Conservation (phyloP, 768 basidiomycete species). For the Russula earlei region DNA sequence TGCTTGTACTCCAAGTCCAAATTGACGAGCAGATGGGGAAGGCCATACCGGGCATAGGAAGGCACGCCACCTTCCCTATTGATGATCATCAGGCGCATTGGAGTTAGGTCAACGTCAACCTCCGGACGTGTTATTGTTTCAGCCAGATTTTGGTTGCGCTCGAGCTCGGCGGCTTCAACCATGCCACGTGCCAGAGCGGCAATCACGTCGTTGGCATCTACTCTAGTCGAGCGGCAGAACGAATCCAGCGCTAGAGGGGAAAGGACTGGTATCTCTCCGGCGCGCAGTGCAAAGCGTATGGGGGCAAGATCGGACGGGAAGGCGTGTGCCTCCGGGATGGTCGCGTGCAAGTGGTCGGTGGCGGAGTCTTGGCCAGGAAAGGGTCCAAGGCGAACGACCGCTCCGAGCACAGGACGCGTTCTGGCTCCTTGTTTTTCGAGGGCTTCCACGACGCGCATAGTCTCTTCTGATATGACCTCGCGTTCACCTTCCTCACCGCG, state of each 20-base stretch:
- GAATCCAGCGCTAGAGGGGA: constrained; percentile 90
- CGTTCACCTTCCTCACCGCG: constrained; percentile 66
- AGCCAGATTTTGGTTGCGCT: constrained; percentile 32
- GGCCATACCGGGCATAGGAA: constrained; percentile 89
- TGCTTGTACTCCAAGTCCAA: constrained; percentile 77
- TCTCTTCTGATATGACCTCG: constrained; percentile 59
- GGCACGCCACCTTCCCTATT: constrained; percentile 95
- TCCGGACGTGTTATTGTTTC: constrained; percentile 27
- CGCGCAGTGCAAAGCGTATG: constrained; percentile 79
- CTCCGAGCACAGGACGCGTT: constrained; percentile 82
- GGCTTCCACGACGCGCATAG: constrained; percentile 71
- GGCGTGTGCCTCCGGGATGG: constrained; percentile 68
- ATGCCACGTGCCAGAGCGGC: constrained; percentile 83
- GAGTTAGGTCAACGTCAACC: constrained; percentile 73
- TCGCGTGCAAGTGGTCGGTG: constrained; percentile 27
- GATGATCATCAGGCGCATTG: constrained; percentile 94
- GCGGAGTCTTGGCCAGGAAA: constrained; percentile 41
- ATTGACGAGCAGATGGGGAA: constrained; percentile 94
- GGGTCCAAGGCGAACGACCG: constrained; percentile 77
- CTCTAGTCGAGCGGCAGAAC: constrained; percentile 74
- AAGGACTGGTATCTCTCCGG: constrained; percentile 95
- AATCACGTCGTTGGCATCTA: constrained; percentile 83
- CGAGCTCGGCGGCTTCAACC: constrained; percentile 44
- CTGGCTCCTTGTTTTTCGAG: constrained; percentile 80
- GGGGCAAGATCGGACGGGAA: constrained; percentile 70